Conservation (phyloP, 768 basidiomycete genomes). For the Scleroderma bovista region DNA sequence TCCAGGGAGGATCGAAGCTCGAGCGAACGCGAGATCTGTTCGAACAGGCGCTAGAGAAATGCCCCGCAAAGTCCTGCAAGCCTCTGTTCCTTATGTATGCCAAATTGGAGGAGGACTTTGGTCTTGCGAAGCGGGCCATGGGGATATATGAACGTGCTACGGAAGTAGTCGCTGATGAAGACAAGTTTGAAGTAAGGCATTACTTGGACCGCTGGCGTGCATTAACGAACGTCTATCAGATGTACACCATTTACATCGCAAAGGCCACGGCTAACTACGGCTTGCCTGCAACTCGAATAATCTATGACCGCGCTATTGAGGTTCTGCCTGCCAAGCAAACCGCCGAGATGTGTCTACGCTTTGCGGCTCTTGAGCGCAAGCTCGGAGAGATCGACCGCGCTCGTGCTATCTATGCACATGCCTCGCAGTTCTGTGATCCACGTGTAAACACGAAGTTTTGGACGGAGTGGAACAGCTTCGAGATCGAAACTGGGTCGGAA, state of each 20-base stretch:
- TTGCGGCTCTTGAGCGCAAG: conserved; percentile 93
- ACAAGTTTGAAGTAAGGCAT: conserved; percentile 83
- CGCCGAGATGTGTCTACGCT: conserved; percentile 95
- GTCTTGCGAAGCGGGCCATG: conserved; percentile 95
- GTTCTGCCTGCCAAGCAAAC: conserved; percentile 90
- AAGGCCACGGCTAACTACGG: conserved; percentile 96
- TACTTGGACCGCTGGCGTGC: not conserved
- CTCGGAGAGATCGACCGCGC: conserved; percentile 98
- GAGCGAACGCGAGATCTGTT: conserved; percentile 97
- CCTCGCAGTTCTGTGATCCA: conserved; percentile 98
- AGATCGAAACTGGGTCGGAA: conserved; percentile 97
- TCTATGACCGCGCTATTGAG: conserved; percentile 94
- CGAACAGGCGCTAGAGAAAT: conserved; percentile 96
- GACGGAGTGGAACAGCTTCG: conserved; percentile 95
- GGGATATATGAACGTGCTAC: conserved; percentile 92
- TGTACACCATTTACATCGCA: conserved; percentile 96
- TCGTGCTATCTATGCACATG: conserved; percentile 93
- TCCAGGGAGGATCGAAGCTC: conserved; percentile 84
- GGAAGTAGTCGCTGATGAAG: conserved; percentile 76
- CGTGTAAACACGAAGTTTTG: conserved; percentile 89
- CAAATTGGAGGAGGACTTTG: conserved; percentile 91
- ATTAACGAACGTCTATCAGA: conserved; percentile 40
- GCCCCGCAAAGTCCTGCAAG: conserved; percentile 92
- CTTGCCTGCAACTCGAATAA: conserved; percentile 90
- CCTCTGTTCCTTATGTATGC: conserved; percentile 94